A percentile compares a stretch with the other conserved stretches of the same genome.
phyloP scores from a whole-genome alignment of 176 grass and related monocot species.

The Lolium perenne region DNA sequence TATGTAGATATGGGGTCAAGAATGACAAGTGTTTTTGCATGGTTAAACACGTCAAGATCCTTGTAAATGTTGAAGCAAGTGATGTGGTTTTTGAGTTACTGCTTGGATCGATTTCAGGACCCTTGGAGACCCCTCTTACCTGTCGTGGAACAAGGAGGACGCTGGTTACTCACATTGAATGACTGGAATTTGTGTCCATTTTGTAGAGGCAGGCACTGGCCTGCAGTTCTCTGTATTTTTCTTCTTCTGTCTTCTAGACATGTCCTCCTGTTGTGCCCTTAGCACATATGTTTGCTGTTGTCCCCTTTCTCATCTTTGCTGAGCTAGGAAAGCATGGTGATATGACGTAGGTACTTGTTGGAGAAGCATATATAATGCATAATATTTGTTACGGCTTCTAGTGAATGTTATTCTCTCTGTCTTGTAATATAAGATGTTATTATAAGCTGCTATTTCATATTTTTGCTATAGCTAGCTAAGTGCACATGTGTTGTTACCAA shows the following conservation, averaged over 20 bases:
- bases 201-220: background rate
- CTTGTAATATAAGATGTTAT: too few relatives aligned
- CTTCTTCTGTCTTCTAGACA: background rate
- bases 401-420: too few relatives aligned
- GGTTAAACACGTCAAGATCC: background rate
- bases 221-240: background rate
- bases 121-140: constrained; percentile 82
- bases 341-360: too few relatives aligned
- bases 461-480: too few relatives aligned
- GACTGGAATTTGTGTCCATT: background rate
- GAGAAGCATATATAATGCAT: too few relatives aligned
- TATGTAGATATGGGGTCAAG: background rate
- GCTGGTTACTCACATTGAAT: constrained; percentile 44
- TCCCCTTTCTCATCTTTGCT: too few relatives aligned
- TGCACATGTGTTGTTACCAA: too few relatives aligned
- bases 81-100: background rate
- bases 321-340: too few relatives aligned
- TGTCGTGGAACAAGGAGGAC: constrained; percentile 83
- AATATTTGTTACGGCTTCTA: too few relatives aligned
- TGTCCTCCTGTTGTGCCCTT: background rate
- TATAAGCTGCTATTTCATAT: too few relatives aligned
- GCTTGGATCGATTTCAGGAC: constrained; percentile 46
- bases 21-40: background rate
- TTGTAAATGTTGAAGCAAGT: background rate
- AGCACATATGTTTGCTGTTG: too few relatives aligned